Conservation (phyloP, 1,139 yeast genomes). For the Protomyces pachydermus region DNA sequence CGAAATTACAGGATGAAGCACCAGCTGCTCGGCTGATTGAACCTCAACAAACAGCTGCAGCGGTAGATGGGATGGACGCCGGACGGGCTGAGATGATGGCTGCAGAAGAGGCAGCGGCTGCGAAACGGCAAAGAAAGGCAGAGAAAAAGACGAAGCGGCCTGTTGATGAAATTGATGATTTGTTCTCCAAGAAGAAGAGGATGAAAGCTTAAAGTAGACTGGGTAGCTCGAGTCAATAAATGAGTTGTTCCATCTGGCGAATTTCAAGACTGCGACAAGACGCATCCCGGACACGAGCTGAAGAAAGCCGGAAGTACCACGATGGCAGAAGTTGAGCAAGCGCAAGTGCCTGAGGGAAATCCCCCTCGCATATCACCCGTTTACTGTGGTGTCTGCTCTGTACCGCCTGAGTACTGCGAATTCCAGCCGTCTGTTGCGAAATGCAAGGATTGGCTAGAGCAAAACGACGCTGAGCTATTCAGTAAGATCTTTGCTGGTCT, state of each 20-base stretch:
- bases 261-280: too few relatives aligned
- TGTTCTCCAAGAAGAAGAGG: background rate
- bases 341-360: background rate
- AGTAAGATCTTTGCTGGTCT: conserved; percentile 55
- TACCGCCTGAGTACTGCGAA: conserved; percentile 61
- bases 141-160: background rate
- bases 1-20: background rate
- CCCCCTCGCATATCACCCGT: background rate
- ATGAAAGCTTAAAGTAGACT: too few relatives aligned
- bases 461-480: conserved; percentile 54
- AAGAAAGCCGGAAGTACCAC: background rate
- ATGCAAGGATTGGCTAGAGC: conserved; percentile 78
- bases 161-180: background rate
- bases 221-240: too few relatives aligned
- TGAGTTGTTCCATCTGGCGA: too few relatives aligned
- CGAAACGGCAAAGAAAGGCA: background rate
- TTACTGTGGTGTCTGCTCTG: conserved; percentile 16
- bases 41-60: background rate
- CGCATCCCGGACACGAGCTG: too few relatives aligned
- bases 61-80: background rate
- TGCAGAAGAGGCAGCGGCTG: background rate
- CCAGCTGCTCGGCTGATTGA: background rate
- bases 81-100: background rate
- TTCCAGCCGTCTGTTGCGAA: conserved; percentile 76
- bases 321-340: background rate